Conservation (phyloP, 164 flowering plant genomes). For the Annona cherimola region DNA sequence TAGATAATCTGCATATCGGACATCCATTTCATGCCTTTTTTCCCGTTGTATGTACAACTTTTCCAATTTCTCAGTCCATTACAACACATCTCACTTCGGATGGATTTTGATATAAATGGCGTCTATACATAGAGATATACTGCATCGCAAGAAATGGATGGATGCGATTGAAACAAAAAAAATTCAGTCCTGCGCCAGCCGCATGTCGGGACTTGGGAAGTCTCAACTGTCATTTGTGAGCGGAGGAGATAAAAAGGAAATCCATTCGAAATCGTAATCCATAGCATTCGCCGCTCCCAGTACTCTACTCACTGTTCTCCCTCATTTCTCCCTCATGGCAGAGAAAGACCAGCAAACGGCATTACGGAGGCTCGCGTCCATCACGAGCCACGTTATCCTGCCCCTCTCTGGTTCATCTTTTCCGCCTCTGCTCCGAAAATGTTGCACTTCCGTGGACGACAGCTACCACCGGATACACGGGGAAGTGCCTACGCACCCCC, state of each 20-base stretch:
- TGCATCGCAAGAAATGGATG: too few species aligned
- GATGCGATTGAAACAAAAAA: too few species aligned
- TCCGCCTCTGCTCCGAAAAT: conserved; percentile 1
- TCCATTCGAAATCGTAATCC: background rate
- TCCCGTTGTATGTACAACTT: too few species aligned
- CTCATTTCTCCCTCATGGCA: conserved; percentile 26
- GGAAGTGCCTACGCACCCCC: conserved; percentile 44
- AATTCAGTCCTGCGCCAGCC: too few species aligned
- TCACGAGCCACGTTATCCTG: conserved; percentile 50
- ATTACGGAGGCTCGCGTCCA: conserved; percentile 32
- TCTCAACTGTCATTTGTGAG: too few species aligned
- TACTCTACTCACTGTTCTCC: background rate
- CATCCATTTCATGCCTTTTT: too few species aligned
- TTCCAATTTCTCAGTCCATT: too few species aligned
- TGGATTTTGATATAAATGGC: too few species aligned
- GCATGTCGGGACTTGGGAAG: too few species aligned
- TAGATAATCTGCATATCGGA: too few species aligned
- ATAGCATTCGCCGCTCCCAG: background rate
- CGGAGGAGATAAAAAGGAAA: background rate
- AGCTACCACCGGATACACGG: conserved; percentile 72
- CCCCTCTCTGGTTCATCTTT: conserved; percentile 9
- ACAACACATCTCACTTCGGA: too few species aligned
- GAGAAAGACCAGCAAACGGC: conserved; percentile 29
- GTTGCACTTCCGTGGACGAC: conserved; percentile 31
- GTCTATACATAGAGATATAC: too few species aligned